Base-by-base conservation (phyloP, 2,329 filamentous ascomycete genomes). In the Apiospora sp. region DNA sequence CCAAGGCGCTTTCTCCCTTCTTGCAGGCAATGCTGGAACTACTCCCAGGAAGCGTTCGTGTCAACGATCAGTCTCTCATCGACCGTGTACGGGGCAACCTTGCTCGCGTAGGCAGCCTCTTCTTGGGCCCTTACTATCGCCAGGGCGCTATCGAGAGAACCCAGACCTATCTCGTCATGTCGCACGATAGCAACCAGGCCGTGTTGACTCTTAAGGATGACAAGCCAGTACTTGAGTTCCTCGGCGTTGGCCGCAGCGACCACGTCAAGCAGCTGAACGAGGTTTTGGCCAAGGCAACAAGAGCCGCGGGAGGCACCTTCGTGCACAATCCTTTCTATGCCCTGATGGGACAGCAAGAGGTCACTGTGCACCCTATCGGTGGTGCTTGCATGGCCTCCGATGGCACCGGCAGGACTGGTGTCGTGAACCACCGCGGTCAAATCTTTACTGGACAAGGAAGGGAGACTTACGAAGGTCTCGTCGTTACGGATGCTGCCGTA, bases 321-420 rank as follows among this genome's bases (percentile, higher is more conserved):
- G 85, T 92, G 8, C 84, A 88, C 70, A 90, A 87, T 73, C 90
- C 90, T 1, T 90, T 89, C 74, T 88, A 87, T 74, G 84, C 86
- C n/a, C 80, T 87, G 19, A 82, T 91, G 77, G 86, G 86, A 14
- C 82, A 88, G 71, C 87, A 90, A 73, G 84, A 90, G 77, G 86
- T 92, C 30, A 92, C 91, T 0, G 91, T 92, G 16, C 91, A 93
- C 80, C 89, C 91, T 7, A 89, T 93, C 68, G 90, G 89, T 16
- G 92, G 92, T 64, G 91, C 90, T 2, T 87, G 86, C 69, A 91
- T 93, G 87, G 88, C 89, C 44, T 81, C 81, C 5, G 89, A 92
- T 77, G 88, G 88, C 24, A 90, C 87, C 1, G 88, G 87, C 1
- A 77, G 79, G 8, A 85, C 84, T 5, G 91, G 92, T 14, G 91